These are phyloP conservation scores for Melastoma candidum DNA, from an alignment of 441 rosid species.

Conservation along the genomic window DNA sequence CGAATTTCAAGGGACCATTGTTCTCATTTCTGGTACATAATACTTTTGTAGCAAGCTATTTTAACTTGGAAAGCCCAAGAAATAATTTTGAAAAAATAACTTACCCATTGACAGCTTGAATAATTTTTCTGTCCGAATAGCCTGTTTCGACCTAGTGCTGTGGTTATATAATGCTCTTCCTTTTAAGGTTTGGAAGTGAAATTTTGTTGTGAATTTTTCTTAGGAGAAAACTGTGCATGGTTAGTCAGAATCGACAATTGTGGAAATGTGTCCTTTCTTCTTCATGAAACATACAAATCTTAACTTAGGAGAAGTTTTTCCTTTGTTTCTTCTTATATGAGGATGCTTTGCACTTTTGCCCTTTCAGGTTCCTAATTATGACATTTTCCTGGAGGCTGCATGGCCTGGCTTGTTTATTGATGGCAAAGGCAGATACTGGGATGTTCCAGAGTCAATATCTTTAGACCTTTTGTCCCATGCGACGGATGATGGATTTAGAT, in stretches of 20 bases:
- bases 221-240: too few relatives aligned
- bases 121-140: background rate
- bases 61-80: too few relatives aligned
- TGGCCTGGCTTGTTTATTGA: conserved; percentile 78
- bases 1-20: background rate
- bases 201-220: too few relatives aligned
- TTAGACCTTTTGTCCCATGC: conserved; percentile 52
- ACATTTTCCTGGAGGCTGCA: conserved; percentile 72
- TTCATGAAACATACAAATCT: too few relatives aligned
- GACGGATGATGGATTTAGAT: conserved; percentile 47
- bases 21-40: background rate
- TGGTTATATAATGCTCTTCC: background rate
- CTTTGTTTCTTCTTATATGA: conserved; percentile 5
- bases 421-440: conserved; percentile 66
- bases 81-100: too few relatives aligned
- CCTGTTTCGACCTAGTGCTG: background rate
- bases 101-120: background rate
- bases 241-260: too few relatives aligned
- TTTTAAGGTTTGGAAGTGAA: background rate
- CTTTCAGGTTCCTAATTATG: conserved; percentile 57
- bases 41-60: too few relatives aligned
- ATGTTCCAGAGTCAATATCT: conserved; percentile 70
- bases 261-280: too few relatives aligned
- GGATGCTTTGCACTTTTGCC: conserved; percentile 1
- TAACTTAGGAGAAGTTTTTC: background rate